phyloP scores from a whole-genome alignment of 768 basidiomycete species.

The Dacryopinax spathularia region DNA sequence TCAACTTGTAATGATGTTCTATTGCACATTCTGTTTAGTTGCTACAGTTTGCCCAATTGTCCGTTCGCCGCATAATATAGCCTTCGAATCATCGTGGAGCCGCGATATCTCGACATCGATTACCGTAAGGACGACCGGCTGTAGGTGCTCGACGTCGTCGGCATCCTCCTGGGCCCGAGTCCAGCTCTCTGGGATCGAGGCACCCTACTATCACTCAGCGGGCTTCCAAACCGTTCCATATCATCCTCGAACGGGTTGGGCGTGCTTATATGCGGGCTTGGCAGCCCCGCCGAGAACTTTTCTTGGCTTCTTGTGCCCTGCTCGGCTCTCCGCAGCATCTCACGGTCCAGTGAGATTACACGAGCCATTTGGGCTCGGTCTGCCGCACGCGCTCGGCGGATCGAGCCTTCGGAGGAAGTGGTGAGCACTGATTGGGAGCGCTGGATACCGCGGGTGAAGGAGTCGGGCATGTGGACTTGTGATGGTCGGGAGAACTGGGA shows the following conservation, averaged over 20 bases:
- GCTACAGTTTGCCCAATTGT: no score
- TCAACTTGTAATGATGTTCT: no score
- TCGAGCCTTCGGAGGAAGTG: not conserved
- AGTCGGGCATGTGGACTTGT: not conserved
- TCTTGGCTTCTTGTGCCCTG: no score
- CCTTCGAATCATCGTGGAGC: no score
- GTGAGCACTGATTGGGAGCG: not conserved
- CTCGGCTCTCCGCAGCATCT: not conserved
- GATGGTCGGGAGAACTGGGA: not conserved
- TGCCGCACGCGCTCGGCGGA: not conserved
- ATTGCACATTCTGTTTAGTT: no score
- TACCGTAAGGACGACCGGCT: not conserved
- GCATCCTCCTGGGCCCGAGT: not conserved
- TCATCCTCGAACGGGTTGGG: not conserved
- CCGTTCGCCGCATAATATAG: no score
- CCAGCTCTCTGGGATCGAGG: not conserved
- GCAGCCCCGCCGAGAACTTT: not conserved
- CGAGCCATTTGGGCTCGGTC: not conserved
- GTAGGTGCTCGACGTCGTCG: not conserved
- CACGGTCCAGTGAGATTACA: not conserved
- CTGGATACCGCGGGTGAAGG: not conserved
- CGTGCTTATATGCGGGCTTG: not conserved
- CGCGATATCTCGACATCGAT: not conserved
- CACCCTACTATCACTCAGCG: not conserved
- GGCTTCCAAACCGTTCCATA: not conserved